Base-by-base conservation (phyloP, 176 grass and related monocot species). In the bread wheat (Triticum aestivum) region DNA sequence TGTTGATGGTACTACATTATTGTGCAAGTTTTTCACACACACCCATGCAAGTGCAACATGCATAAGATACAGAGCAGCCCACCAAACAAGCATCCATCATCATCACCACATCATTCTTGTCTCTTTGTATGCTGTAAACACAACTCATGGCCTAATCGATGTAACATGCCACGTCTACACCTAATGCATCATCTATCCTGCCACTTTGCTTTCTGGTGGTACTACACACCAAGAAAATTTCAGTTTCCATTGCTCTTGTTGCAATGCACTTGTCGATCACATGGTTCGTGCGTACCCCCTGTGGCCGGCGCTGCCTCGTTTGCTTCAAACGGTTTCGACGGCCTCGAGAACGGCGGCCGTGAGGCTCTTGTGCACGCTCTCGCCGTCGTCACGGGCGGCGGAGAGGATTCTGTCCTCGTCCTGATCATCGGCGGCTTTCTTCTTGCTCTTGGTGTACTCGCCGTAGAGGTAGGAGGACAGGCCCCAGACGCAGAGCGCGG, bases 381-480 rank as follows among this genome's bases (percentile, higher is more conserved):
- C 68, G 68, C 0, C 23, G 45, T 89, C 68, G 20, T 76, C 73
- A 75, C 17, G 12, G 58, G 8, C 73, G 24, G 6, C 12, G 29
- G 75, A 4, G 29, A 21, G 15, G 18, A 4, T 27, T 4, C 1
- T 61, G 17, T 30, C 77, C 14, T 75, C 73, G 24, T 52, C 73
- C 73, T 52, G 26, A 52, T 75, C 24, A 75, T 52, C 73, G 3
- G 12, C 42, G 4, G 9, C 35, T n/a, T 58, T 23, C 65, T 87
- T 29, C 75, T 83, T 45, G 30, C 12, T 56, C 91, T 95, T 93
- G 75, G 67, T 86, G 73, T 92, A 91, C 80, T 95, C 93, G 56
- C 93, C 96, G 63, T 94, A 98, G 77, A 98, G 81, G 84, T 98
- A 98, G 8, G 96, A 98, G 4, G 85, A 78, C 26, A 98, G 87